Percentiles rank a stretch among this genome's conserved stretches.
Conservation (phyloP, 2,329 filamentous ascomycete genomes). For the Lecanicillium sp. region DNA sequence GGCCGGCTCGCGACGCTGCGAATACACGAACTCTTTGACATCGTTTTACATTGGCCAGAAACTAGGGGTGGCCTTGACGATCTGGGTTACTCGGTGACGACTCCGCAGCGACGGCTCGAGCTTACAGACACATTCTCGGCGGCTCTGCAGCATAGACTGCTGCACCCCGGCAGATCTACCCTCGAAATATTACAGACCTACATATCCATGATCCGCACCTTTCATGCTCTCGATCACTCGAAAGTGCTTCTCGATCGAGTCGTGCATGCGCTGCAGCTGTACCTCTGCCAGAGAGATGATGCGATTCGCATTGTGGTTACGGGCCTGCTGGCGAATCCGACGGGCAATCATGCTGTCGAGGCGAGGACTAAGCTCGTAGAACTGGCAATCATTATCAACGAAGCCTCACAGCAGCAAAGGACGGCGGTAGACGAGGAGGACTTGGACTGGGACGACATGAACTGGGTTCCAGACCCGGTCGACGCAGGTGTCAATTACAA, state of each 20-base stretch:
- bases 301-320: constrained; percentile 72
- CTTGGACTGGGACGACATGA: constrained; percentile 86
- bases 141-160: constrained; percentile 57
- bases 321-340: constrained; percentile 60
- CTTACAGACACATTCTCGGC: constrained; percentile 64
- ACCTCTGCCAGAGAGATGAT: constrained; percentile 70
- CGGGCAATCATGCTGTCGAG: constrained; percentile 42
- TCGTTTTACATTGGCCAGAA: constrained; percentile 67
- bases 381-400: constrained; percentile 59
- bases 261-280: constrained; percentile 66
- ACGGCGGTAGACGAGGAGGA: constrained; percentile 58
- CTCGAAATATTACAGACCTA: constrained; percentile 71
- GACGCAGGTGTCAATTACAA: constrained; percentile 92
- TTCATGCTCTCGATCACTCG: constrained; percentile 68
- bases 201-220: constrained; percentile 71
- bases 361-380: constrained; percentile 54
- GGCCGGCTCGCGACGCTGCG: constrained; percentile 62
- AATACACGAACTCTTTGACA: constrained; percentile 70
- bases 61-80: constrained; percentile 69
- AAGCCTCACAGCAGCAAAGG: constrained; percentile 49
- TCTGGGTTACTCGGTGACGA: constrained; percentile 63
- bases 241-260: constrained; percentile 72
- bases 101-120: constrained; percentile 60
- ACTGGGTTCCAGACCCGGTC: constrained; percentile 86
- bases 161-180: constrained; percentile 72